Evolutionary conservation across 2,329 filamentous ascomycete species (phyloP).

Genomic region (Fusarium solani-melongenae): DNA sequence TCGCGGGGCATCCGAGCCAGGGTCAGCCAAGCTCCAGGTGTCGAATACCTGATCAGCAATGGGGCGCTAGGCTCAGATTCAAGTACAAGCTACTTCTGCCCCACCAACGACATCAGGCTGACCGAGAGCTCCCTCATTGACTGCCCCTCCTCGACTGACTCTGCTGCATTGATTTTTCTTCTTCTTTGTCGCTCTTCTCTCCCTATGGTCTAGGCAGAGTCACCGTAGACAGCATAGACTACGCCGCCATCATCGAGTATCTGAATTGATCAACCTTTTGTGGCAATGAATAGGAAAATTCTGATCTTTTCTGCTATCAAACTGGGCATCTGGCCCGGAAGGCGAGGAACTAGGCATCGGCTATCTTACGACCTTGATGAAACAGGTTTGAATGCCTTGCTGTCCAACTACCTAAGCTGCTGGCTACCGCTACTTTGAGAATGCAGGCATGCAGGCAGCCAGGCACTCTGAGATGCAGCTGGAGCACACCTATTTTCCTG

Average conservation of each 20-base stretch:
- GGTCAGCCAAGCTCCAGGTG: slow-evolving; percentile 29
- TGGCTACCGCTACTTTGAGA: slow-evolving; percentile 30
- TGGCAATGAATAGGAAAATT: slow-evolving; percentile 29
- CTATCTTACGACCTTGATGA: slow-evolving; percentile 10
- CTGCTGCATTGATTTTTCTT: slow-evolving; percentile 17
- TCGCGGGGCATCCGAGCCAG: slow-evolving; percentile 43
- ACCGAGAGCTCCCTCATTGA: slow-evolving; percentile 27
- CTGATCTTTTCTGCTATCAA: slow-evolving; percentile 3
- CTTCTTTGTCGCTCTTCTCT: slow-evolving; percentile 35
- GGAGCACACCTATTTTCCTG: slow-evolving; percentile 6
- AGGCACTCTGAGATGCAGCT: slow-evolving; percentile 10
- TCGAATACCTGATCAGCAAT: slow-evolving; percentile 11
- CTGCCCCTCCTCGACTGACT: slow-evolving; percentile 33
- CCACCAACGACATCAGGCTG: slow-evolving; percentile 30
- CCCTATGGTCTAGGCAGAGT: slow-evolving; percentile 30
- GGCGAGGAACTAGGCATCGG: neutral
- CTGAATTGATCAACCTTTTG: slow-evolving; percentile 18
- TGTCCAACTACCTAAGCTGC: slow-evolving; percentile 14
- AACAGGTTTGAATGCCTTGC: slow-evolving; percentile 7
- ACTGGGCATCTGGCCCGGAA: neutral
- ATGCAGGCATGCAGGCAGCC: neutral
- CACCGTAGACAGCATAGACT: slow-evolving; percentile 8
- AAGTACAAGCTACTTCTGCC: slow-evolving; percentile 36
- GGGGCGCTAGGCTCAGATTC: accelerated
- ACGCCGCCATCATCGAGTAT: slow-evolving; percentile 28